Evolutionary conservation across 164 flowering plant genomes (phyloP).

Genomic region (Vitis vinifera): ASM3070453v1 NC_081816.1:24329501-24330000

Average conservation of each 20-base stretch:
- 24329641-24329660: not conserved
- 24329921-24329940: not conserved
- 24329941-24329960: slow-evolving; percentile 14
- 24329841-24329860: slow-evolving; percentile 62
- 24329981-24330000: slow-evolving; percentile 24
- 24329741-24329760: not conserved
- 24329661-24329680: not conserved
- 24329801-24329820: slow-evolving; percentile 43
- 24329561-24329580: too few species aligned
- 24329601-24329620: too few species aligned
- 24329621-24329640: not conserved
- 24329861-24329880: slow-evolving; percentile 64
- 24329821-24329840: slow-evolving; percentile 37
- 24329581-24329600: too few species aligned
- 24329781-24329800: slow-evolving; percentile 4
- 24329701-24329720: slow-evolving; percentile 1
- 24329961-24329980: slow-evolving; percentile 16
- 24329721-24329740: not conserved
- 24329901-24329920: slow-evolving; percentile 19
- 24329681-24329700: not conserved
- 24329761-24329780: not conserved
- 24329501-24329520: too few species aligned
- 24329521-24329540: too few species aligned
- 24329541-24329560: too few species aligned
- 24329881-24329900: slow-evolving; percentile 28